Evolutionary conservation across 2,329 filamentous ascomycete species (phyloP), one percentile per base, ranked within the genome.

Genomic region (Venturia aucupariae): DNA sequence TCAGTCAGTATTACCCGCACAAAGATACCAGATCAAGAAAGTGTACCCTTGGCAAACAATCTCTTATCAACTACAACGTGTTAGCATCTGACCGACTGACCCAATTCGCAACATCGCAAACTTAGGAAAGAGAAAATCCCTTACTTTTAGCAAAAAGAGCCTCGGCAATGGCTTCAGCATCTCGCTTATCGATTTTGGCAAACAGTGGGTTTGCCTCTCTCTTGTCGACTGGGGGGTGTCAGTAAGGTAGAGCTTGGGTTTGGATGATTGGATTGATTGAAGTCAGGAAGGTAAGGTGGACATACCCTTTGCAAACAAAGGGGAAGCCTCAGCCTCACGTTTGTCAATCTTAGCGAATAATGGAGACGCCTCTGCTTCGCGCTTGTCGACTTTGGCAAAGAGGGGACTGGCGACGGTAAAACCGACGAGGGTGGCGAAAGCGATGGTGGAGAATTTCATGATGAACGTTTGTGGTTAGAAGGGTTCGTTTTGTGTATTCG

Each of bases 121-220:
- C 7, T 8, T 4, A 19, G 30, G 27, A 57, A 11, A 13, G 22
- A 51, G 8, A 35, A 22, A 35, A n/a, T 4, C 1, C 10, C 51
- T 35, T 1, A 57, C 51, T 57, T 10, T 57, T 57, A 8, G 51
- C 51, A 19, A 57, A 57, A 57, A 57, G 51, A 11, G 51, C 51
- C 22, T 57, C 51, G 3, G 51, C 51, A 35, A 35, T 35, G 17
- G 51, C 27, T 11, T 57, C 59, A 42, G 59, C 59, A 19, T 60
- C 42, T 13, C 61, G 61, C 44, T 62, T 62, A 30, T 62, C 61
- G 41, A 62, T 32, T 17, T 55, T 55, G n/a, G 63, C 63, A 39
- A 64, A 64, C 7, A 64, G 19, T 8, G 63, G 63, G 32, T 64
- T 41, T 35, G 62, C 30, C 60, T 62, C 60, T 38, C 60, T 41